These are phyloP conservation scores for Coemansia sp. DNA, from an alignment of 192 early-diverging fungal species.

Conservation along the genomic window DNA sequence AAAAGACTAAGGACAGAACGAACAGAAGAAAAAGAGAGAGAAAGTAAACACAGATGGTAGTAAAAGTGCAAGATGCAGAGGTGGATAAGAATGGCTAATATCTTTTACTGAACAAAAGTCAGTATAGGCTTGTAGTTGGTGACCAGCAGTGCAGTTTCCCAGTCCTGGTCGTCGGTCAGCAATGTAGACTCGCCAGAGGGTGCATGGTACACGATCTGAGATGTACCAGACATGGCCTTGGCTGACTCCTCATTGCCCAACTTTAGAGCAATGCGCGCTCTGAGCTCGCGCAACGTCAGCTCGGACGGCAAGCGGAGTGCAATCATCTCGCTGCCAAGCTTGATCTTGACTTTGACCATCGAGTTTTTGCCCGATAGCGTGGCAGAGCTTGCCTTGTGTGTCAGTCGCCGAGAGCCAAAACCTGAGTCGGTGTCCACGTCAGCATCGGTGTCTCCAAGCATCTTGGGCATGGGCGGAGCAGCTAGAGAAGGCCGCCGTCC, in stretches of 20 bases:
- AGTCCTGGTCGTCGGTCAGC: conserved; percentile 48
- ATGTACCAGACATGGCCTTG: conserved; percentile 11
- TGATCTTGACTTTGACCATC: conserved; percentile 74
- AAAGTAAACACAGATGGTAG: neutral
- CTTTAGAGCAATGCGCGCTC: conserved; percentile 65
- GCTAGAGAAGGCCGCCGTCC: conserved; percentile 4
- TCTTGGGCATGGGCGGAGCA: conserved; percentile 38
- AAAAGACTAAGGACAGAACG: neutral
- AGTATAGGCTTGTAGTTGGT: conserved; percentile 53
- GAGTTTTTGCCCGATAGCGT: conserved; percentile 23
- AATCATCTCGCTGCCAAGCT: conserved; percentile 69
- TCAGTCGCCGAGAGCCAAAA: conserved; percentile 18
- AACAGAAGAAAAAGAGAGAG: neutral
- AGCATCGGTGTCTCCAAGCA: neutral
- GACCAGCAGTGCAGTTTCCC: conserved; percentile 36
- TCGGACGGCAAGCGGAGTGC: conserved; percentile 69
- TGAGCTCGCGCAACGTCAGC: conserved; percentile 60
- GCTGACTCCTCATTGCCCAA: conserved; percentile 37
- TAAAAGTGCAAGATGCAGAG: conserved; percentile 17
- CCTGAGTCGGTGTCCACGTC: neutral
- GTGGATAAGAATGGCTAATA: neutral
- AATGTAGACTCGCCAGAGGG: conserved; percentile 48
- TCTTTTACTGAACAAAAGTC: conserved; percentile 35
- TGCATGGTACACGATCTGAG: conserved; percentile 51
- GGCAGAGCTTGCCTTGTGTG: conserved; percentile 43